Evolutionary conservation across 305 asterid genomes (phyloP), one percentile per base, ranked within the genome.

Genomic region (Fraxinus angustifolia): DNA sequence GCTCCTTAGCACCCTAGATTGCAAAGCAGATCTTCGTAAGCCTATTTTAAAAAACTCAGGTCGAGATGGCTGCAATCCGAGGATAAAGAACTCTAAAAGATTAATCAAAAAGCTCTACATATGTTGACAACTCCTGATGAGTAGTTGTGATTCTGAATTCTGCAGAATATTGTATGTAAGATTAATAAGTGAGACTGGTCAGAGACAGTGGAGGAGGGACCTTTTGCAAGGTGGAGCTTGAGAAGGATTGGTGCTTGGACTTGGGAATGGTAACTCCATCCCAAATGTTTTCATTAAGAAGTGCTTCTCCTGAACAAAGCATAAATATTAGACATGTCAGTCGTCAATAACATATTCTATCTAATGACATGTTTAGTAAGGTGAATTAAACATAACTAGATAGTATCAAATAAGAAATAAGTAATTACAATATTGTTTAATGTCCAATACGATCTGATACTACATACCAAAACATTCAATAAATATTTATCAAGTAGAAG

Each of bases 201-300:
- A 96, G 80, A 94, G 96, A 83, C 98, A 92, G 84, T 94, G 94
- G 86, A 96, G 98, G 86, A 96, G 98, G 85, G 97, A 93, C 88
- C 98, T 91, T 93, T 96, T 96, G 98, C 98, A 96, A 40, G 89
- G 84, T 80, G 98, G 98, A 86, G 98, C 90, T 74, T 92, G 95
- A 58, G 98, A 84, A 81, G 89, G 86, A 82, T 88, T 91, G 73
- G 86, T 84, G 78, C 84, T 85, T 34, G 90, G 84, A 83, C 88
- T 86, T 26, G 86, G 80, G 33, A 91, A 83, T 70, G 90, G 79
- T 79, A 97, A 85, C 56, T 94, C 98, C 92, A 93, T 89, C 89
- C 98, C 98, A 78, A 96, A 93, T 83, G 99, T 92, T 89, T 88
- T 96, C 91, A 91, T 83, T 74, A 96, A 87, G 91, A 94, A 96